Conservation (phyloP, 1,284 basidiomycete species). For the Papiliotrema flavescens region DNA sequence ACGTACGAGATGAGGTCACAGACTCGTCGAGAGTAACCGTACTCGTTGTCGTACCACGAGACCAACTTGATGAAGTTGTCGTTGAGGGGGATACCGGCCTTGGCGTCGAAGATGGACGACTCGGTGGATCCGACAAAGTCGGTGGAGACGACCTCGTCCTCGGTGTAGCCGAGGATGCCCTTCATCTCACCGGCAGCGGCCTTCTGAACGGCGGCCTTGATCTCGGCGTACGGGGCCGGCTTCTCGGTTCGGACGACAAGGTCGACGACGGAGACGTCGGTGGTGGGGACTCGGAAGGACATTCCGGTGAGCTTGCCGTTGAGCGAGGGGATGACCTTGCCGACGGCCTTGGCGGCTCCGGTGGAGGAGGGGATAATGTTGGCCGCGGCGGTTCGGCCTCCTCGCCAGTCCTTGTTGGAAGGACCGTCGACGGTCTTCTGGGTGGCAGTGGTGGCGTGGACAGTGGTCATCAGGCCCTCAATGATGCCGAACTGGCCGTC, state of each 20-base stretch:
- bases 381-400: slow-evolving; percentile 91
- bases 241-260: slow-evolving; percentile 92
- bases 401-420: slow-evolving; percentile 72
- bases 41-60: slow-evolving; percentile 80
- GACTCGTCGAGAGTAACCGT: slow-evolving; percentile 86
- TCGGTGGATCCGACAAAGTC: slow-evolving; percentile 80
- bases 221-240: slow-evolving; percentile 77
- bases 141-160: slow-evolving; percentile 90
- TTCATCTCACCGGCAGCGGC: slow-evolving; percentile 69
- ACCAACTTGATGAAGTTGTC: slow-evolving; percentile 93
- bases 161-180: slow-evolving; percentile 93
- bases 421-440: slow-evolving; percentile 99
- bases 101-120: slow-evolving; percentile 88
- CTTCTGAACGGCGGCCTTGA: slow-evolving; percentile 82
- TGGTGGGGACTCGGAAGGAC: slow-evolving; percentile 95
- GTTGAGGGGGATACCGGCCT: slow-evolving; percentile 91
- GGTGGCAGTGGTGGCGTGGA: slow-evolving; percentile 94
- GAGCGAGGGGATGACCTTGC: slow-evolving; percentile 95
- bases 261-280: slow-evolving; percentile 98
- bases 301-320: slow-evolving; percentile 97
- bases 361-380: slow-evolving; percentile 99
- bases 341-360: slow-evolving; percentile 98
- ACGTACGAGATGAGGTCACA: slow-evolving; percentile 83
- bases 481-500: slow-evolving; percentile 67
- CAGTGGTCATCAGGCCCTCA: slow-evolving; percentile 98